These are phyloP conservation scores for Lepiota subincarnata DNA, from an alignment of 768 basidiomycete species.

Conservation along the genomic window DNA sequence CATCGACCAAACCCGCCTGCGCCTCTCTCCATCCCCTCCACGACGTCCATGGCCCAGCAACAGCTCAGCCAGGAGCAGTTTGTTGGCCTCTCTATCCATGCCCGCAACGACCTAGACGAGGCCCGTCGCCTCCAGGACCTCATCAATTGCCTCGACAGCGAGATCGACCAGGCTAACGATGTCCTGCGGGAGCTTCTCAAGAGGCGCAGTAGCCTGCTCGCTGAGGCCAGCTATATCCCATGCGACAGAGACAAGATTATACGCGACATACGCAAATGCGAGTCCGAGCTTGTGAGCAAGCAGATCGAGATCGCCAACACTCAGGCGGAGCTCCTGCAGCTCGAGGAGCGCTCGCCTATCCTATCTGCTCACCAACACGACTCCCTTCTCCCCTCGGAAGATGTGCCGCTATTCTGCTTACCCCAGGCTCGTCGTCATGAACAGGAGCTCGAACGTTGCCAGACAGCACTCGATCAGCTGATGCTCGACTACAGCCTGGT, in stretches of 20 bases:
- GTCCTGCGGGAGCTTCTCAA: constrained; percentile 11
- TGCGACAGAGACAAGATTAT: constrained; percentile 8
- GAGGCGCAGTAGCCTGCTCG: constrained; percentile 10
- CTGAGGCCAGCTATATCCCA: constrained; percentile 9
- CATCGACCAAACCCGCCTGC: constrained; percentile 4
- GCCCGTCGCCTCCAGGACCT: constrained; percentile 8
- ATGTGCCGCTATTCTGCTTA: background rate
- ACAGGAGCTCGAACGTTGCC: constrained; percentile 1
- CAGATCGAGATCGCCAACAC: constrained; percentile 1
- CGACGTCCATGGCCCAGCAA: constrained; percentile 10
- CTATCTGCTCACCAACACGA: background rate
- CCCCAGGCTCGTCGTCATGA: background rate
- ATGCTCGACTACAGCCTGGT: background rate
- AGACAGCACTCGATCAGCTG: constrained; percentile 1
- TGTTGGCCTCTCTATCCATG: background rate
- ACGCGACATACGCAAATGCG: constrained; percentile 1
- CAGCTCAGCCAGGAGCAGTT: constrained; percentile 3
- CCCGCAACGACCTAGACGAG: constrained; percentile 7
- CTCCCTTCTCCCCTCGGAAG: background rate
- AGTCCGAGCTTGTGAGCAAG: constrained; percentile 4
- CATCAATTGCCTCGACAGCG: constrained; percentile 11
- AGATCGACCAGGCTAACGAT: constrained; percentile 12
- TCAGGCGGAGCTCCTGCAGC: constrained; percentile 1
- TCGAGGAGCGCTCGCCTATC: background rate
- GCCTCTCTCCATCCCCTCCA: background rate